Conservation (phyloP, 2,329 filamentous ascomycete genomes). For the Pseudogymnoascus sp. region DNA sequence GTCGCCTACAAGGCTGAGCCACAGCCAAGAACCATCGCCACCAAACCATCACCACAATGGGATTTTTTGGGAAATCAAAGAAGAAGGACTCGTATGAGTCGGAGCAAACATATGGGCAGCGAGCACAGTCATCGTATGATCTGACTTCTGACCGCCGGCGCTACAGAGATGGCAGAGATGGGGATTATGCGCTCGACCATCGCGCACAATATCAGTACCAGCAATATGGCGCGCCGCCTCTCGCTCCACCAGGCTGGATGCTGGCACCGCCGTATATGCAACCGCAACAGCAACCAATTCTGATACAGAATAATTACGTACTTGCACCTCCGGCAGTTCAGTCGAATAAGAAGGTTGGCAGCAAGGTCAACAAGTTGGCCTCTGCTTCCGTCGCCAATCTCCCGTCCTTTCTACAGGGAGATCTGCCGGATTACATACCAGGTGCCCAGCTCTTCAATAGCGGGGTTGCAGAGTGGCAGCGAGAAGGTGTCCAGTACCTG, state of each 20-base stretch:
- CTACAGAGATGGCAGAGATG: background rate
- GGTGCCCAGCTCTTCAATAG: slow-evolving; percentile 36
- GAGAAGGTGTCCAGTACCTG: slow-evolving; percentile 36
- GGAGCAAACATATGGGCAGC: background rate
- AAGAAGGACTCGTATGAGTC: slow-evolving; percentile 5
- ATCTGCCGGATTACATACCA: slow-evolving; percentile 31
- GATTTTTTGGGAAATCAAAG: slow-evolving; percentile 1
- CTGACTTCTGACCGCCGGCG: background rate
- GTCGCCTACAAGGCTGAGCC: slow-evolving; percentile 7
- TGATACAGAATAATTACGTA: slow-evolving; percentile 47
- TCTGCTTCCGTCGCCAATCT: slow-evolving; percentile 38
- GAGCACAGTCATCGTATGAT: background rate
- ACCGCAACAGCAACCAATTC: slow-evolving; percentile 33
- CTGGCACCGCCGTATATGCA: slow-evolving; percentile 1
- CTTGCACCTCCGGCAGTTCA: slow-evolving; percentile 19
- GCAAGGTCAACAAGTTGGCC: slow-evolving; percentile 31
- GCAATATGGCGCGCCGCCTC: background rate
- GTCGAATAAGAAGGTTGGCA: slow-evolving; percentile 16
- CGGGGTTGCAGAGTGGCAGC: slow-evolving; percentile 37
- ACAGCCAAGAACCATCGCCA: slow-evolving; percentile 10
- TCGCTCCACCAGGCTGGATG: background rate
- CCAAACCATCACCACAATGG: slow-evolving; percentile 9
- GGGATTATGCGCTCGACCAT: background rate
- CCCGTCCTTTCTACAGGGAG: slow-evolving; percentile 27
- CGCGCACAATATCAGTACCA: background rate